phyloP scores from a whole-genome alignment of 108 stramenopile species.

The Nitzschia sp. region DNA sequence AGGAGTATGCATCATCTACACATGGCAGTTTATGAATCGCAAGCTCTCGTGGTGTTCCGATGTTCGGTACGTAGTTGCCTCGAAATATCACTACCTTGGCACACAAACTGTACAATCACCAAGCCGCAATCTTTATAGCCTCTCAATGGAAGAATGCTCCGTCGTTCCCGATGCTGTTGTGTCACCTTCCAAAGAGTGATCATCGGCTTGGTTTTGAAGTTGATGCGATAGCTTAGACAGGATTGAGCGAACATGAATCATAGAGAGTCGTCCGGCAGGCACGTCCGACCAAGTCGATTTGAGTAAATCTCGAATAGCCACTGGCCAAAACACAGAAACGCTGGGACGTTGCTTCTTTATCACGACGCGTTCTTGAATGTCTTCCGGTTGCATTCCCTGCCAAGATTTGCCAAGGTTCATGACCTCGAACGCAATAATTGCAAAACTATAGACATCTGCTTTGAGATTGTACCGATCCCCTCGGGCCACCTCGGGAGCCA shows the following conservation, averaged over 20 bases:
- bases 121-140: too few relatives aligned
- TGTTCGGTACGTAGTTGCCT: too few relatives aligned
- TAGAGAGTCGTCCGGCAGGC: slow-evolving; percentile 24
- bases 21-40: too few relatives aligned
- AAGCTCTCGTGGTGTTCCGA: too few relatives aligned
- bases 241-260: slow-evolving; percentile 25
- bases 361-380: slow-evolving; percentile 21
- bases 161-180: background rate
- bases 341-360: slow-evolving; percentile 24
- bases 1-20: too few relatives aligned
- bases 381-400: slow-evolving; percentile 19
- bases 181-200: background rate
- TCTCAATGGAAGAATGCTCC: too few relatives aligned
- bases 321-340: slow-evolving; percentile 37
- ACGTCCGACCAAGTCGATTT: slow-evolving; percentile 35
- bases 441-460: slow-evolving; percentile 59
- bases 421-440: slow-evolving; percentile 47
- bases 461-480: slow-evolving; percentile 41
- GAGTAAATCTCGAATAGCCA: slow-evolving; percentile 21
- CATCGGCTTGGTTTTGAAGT: slow-evolving; percentile 4
- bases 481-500: slow-evolving; percentile 59
- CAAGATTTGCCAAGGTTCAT: slow-evolving; percentile 34
- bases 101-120: too few relatives aligned
- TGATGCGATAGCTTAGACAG: slow-evolving; percentile 5
- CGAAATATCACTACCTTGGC: too few relatives aligned